phyloP scores from a whole-genome alignment of 306 rosid genomes.

The Astragalus membranaceus region DNA sequence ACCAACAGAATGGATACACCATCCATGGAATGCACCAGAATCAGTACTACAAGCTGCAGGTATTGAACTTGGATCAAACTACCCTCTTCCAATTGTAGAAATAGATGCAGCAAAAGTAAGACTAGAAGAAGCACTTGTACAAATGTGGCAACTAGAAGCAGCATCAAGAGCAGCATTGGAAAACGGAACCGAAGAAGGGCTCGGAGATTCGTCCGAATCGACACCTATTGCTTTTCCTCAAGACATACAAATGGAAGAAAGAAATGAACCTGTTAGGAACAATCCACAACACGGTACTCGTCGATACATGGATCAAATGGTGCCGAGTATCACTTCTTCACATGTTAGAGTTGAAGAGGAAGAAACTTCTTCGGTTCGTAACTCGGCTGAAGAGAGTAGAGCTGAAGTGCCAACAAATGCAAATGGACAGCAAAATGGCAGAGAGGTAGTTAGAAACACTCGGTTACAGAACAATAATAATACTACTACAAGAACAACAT shows the following conservation, averaged over 20 bases:
- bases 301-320: slow-evolving; percentile 82
- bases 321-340: slow-evolving; percentile 78
- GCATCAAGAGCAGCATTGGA: slow-evolving; percentile 76
- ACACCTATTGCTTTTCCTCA: slow-evolving; percentile 60
- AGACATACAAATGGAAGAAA: slow-evolving; percentile 78
- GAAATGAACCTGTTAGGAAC: slow-evolving; percentile 50
- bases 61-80: slow-evolving; percentile 81
- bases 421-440: slow-evolving; percentile 39
- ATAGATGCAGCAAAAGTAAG: slow-evolving; percentile 77
- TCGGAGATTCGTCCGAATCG: slow-evolving; percentile 79
- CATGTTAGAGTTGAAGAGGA: slow-evolving; percentile 64
- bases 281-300: slow-evolving; percentile 36
- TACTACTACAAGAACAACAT: slow-evolving; percentile 5
- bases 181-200: slow-evolving; percentile 91
- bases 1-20: slow-evolving; percentile 96
- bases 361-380: slow-evolving; percentile 53
- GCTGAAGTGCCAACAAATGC: slow-evolving; percentile 77
- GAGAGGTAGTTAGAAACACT: slow-evolving; percentile 29
- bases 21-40: slow-evolving; percentile 95
- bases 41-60: slow-evolving; percentile 88
- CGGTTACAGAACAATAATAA: slow-evolving; percentile 25
- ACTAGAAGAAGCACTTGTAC: slow-evolving; percentile 64
- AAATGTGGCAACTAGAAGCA: slow-evolving; percentile 88
- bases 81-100: slow-evolving; percentile 82
- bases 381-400: slow-evolving; percentile 44